phyloP scores from a whole-genome alignment of 257 asterid species.

The Echites panduratus region DNA sequence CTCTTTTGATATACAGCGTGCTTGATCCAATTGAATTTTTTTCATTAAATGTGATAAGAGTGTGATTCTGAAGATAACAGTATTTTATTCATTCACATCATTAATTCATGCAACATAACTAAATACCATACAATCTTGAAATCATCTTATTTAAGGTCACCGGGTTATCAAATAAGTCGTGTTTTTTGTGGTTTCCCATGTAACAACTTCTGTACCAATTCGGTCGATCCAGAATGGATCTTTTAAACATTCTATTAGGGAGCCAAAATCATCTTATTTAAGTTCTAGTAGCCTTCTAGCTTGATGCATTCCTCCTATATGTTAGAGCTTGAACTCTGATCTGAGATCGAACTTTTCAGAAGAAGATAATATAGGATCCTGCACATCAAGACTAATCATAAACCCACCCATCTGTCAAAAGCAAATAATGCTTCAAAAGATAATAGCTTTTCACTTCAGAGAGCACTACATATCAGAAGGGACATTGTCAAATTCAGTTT shows the following conservation, averaged over 20 bases:
- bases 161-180: too few species aligned
- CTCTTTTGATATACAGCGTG: background rate
- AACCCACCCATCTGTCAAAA: background rate
- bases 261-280: too few species aligned
- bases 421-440: background rate
- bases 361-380: constrained; percentile 60
- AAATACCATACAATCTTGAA: background rate
- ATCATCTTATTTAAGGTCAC: too few species aligned
- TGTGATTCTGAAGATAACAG: background rate
- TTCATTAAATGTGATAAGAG: background rate
- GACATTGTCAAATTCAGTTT: background rate
- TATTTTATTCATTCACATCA: background rate
- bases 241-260: too few species aligned
- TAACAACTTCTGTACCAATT: too few species aligned
- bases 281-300: too few species aligned
- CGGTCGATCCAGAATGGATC: too few species aligned
- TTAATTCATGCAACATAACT: background rate
- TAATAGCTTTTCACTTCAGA: background rate
- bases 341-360: constrained; percentile 31
- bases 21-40: background rate
- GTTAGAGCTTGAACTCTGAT: constrained; percentile 38
- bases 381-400: constrained; percentile 7
- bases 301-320: background rate
- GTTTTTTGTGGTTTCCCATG: too few species aligned
- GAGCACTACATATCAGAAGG: constrained; percentile 1